Evolutionary conservation across 1,284 basidiomycete genomes (phyloP).

Genomic region (Pholiota adiposa): DNA sequence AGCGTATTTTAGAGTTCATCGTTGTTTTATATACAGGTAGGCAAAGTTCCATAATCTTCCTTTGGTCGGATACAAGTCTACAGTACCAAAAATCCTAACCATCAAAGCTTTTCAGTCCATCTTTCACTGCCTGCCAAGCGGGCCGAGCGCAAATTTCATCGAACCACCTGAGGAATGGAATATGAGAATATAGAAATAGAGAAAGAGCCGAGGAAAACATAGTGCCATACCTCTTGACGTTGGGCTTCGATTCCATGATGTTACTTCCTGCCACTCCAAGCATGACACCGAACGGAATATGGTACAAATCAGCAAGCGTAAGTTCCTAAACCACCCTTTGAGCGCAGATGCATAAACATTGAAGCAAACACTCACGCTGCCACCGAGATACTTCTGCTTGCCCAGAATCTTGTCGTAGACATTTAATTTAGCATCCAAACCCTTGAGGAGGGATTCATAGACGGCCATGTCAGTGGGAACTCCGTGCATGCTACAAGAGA

Average conservation of each 20-base stretch:
- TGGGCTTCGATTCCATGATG: conserved; percentile 23
- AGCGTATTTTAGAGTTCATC: too few species aligned
- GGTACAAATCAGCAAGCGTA: conserved; percentile 36
- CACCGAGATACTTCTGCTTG: conserved; percentile 56
- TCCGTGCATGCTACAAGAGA: conserved; percentile 22
- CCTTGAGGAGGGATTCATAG: conserved; percentile 35
- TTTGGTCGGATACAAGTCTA: too few species aligned
- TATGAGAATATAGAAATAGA: background rate
- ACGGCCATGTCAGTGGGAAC: conserved; percentile 33
- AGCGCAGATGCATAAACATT: background rate
- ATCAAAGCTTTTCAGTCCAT: conserved; percentile 1
- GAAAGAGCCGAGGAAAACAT: background rate
- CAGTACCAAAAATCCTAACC: too few species aligned
- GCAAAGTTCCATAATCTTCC: too few species aligned
- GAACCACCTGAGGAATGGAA: conserved; percentile 24
- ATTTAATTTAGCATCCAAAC: conserved; percentile 44
- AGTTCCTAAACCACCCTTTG: conserved; percentile 27
- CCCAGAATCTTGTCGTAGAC: conserved; percentile 56
- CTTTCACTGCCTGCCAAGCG: conserved; percentile 22
- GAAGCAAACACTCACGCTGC: conserved; percentile 41
- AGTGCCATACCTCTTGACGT: conserved; percentile 27
- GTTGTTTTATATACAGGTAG: too few species aligned
- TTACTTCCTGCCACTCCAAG: conserved; percentile 21
- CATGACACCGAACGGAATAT: conserved; percentile 22
- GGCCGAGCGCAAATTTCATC: conserved; percentile 25